Percentiles rank a stretch among this genome's conserved stretches.
Conservation (phyloP, 2,329 filamentous ascomycete species). For the Stachybotrys chartarum region DNA sequence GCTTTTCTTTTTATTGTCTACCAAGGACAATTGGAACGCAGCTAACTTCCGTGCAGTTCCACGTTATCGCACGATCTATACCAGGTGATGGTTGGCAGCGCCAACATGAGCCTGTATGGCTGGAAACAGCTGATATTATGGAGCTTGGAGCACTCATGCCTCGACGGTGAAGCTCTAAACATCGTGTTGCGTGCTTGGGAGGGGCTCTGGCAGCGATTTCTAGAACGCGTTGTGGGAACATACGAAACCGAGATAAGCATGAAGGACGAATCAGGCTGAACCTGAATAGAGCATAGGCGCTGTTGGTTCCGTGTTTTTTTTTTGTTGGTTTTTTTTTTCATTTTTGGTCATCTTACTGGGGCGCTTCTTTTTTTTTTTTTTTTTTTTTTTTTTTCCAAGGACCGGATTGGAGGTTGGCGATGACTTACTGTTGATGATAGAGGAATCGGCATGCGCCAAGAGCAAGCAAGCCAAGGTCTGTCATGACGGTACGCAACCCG, state of each 20-base stretch:
- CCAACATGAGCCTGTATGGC: constrained; percentile 59
- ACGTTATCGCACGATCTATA: constrained; percentile 72
- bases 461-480: not conserved
- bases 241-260: constrained; percentile 19
- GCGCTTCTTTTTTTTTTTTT: not conserved
- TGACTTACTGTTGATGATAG: too few relatives aligned
- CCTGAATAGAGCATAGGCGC: not conserved
- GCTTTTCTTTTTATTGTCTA: too few relatives aligned
- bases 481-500: not conserved
- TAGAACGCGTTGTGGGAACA: constrained; percentile 40
- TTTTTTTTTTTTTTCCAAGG: not conserved
- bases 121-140: constrained; percentile 62
- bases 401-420: not conserved
- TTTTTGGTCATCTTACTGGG: constrained; percentile 4
- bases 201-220: constrained; percentile 50
- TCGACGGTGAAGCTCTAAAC: constrained; percentile 33
- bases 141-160: constrained; percentile 55
- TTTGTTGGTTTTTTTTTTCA: constrained; percentile 1
- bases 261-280: not conserved
- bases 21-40: too few relatives aligned
- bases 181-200: constrained; percentile 38
- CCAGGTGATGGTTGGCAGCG: constrained; percentile 63
- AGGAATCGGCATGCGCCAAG: too few relatives aligned
- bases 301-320: not conserved
- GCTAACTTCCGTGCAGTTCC: constrained; percentile 37